Evolutionary conservation across 257 asterid species (phyloP).

Genomic region (Solanum sejunctum): DNA sequence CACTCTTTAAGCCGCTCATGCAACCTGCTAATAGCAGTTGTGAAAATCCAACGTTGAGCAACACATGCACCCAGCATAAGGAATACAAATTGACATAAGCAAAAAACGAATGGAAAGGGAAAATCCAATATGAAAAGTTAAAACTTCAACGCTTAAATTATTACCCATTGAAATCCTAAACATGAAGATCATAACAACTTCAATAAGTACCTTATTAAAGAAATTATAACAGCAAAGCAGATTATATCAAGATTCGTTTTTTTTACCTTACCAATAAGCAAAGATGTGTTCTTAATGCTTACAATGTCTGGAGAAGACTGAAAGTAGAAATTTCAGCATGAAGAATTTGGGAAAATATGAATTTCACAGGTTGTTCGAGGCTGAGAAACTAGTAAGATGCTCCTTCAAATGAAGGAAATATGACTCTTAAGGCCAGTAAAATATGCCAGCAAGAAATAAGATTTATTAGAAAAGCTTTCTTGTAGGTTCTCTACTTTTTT

Average conservation of each 20-base stretch:
- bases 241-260: not conserved
- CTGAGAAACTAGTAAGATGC: not conserved
- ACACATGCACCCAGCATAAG: not conserved
- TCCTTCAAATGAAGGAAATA: not conserved
- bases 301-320: not conserved
- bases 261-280: not conserved
- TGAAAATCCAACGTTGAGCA: conserved; percentile 1
- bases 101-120: not conserved
- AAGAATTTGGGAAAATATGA: not conserved
- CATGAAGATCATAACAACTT: not conserved
- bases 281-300: not conserved
- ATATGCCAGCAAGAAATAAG: not conserved
- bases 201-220: not conserved
- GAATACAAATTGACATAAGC: not conserved
- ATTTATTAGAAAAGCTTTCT: not conserved
- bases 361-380: not conserved
- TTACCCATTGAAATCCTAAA: not conserved
- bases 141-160: not conserved
- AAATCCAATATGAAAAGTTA: not conserved
- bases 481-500: not conserved
- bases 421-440: not conserved
- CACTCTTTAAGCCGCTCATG: conserved; percentile 94
- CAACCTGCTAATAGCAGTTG: conserved; percentile 37
- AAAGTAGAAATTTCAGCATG: not conserved
- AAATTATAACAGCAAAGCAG: not conserved